Evolutionary conservation across 169 alveolate species (phyloP).

Genomic region (Plasmodium gonderi): DNA sequence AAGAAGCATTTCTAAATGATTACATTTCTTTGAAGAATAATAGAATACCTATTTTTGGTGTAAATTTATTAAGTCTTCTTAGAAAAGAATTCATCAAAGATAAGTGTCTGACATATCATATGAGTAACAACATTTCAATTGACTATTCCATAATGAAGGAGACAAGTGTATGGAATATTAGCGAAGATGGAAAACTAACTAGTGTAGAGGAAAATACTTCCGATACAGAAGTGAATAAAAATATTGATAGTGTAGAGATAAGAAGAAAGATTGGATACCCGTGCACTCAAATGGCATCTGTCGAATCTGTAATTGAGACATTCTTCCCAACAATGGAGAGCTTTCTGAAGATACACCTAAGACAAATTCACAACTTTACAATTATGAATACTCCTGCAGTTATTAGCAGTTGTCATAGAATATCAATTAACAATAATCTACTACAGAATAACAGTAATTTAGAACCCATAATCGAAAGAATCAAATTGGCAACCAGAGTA

Average conservation of each 20-base stretch:
- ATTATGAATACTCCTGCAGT: conserved; percentile 26
- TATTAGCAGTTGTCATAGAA: conserved; percentile 15
- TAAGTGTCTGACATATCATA: conserved; percentile 9
- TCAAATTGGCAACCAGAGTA: conserved; percentile 49
- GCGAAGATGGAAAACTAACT: background rate
- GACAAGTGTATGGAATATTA: background rate
- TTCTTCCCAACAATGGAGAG: conserved; percentile 52
- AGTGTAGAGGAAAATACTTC: background rate
- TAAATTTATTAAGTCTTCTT: conserved; percentile 1
- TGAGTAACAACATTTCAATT: background rate
- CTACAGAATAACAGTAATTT: background rate
- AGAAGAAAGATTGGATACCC: no score
- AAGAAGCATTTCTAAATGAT: background rate
- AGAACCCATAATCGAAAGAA: conserved; percentile 2
- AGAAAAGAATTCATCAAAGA: conserved; percentile 21
- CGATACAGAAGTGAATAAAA: no score
- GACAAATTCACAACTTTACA: conserved; percentile 17
- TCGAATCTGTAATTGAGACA: background rate
- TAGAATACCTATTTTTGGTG: conserved; percentile 36
- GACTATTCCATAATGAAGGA: background rate
- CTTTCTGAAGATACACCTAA: conserved; percentile 3
- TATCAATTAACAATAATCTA: conserved; percentile 13
- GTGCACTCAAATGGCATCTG: no score
- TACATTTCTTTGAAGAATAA: background rate
- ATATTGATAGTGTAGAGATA: no score